Conservation (phyloP, 2,329 filamentous ascomycete genomes). For the Botrytis squamosa region DNA sequence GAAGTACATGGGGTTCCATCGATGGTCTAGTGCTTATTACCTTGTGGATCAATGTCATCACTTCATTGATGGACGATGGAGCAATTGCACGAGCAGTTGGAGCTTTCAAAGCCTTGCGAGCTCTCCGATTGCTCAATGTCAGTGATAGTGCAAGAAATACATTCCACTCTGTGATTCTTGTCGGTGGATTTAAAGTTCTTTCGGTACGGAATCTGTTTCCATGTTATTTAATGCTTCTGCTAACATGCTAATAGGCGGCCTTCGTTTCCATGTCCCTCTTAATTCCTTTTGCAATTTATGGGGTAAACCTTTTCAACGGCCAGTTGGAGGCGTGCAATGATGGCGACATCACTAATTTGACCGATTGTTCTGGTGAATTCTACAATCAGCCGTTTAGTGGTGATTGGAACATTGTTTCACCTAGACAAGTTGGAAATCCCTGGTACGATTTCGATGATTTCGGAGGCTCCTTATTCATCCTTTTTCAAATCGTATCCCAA, state of each 20-base stretch:
- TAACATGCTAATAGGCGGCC: slow-evolving; percentile 52
- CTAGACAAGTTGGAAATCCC: slow-evolving; percentile 75
- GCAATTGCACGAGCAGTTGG: slow-evolving; percentile 87
- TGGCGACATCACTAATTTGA: slow-evolving; percentile 56
- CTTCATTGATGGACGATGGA: slow-evolving; percentile 76
- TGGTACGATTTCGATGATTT: slow-evolving; percentile 96
- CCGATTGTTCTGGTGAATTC: slow-evolving; percentile 83
- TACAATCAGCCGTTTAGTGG: slow-evolving; percentile 68
- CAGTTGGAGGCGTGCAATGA: slow-evolving; percentile 81
- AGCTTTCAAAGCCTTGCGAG: slow-evolving; percentile 94
- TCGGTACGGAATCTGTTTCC: slow-evolving; percentile 32
- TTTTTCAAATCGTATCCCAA: slow-evolving; percentile 98
- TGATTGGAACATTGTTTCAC: slow-evolving; percentile 78
- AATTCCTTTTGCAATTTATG: slow-evolving; percentile 96
- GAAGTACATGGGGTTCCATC: slow-evolving; percentile 95
- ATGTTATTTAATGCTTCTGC: slow-evolving; percentile 1
- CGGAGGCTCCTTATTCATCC: slow-evolving; percentile 86
- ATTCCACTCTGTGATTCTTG: slow-evolving; percentile 93
- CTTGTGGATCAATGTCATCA: slow-evolving; percentile 90
- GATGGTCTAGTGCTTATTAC: slow-evolving; percentile 89
- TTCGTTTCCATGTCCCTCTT: slow-evolving; percentile 93
- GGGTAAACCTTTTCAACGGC: slow-evolving; percentile 87
- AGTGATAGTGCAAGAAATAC: slow-evolving; percentile 94
- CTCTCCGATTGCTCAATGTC: slow-evolving; percentile 86
- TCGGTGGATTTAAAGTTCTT: slow-evolving; percentile 91